These are phyloP conservation scores for Komagataella phaffii DNA, from an alignment of 805 yeast species.

Conservation along the genomic window DNA sequence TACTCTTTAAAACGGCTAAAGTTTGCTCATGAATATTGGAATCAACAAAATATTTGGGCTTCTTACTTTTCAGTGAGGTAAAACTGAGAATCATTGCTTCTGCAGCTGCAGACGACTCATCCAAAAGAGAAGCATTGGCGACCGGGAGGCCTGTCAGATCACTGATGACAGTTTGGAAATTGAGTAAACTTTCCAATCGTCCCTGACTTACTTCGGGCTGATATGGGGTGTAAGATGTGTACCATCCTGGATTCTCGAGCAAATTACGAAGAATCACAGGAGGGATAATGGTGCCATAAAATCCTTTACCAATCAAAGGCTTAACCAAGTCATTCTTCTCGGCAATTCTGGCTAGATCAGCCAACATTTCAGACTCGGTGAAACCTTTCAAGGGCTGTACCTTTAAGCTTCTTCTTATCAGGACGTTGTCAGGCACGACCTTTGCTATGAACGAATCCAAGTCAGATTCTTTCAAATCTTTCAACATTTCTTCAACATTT, in stretches of 20 bases:
- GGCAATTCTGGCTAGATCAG: constrained; percentile 56
- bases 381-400: constrained; percentile 63
- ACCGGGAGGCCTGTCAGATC: constrained; percentile 91
- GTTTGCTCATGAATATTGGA: constrained; percentile 76
- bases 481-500: constrained; percentile 56
- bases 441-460: constrained; percentile 55
- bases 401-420: constrained; percentile 51
- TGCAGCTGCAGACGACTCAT: constrained; percentile 96
- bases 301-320: constrained; percentile 88
- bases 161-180: constrained; percentile 83
- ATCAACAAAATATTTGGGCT: constrained; percentile 59
- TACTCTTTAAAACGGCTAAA: constrained; percentile 57
- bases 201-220: constrained; percentile 99
- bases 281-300: constrained; percentile 81
- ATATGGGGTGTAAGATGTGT: constrained; percentile 96
- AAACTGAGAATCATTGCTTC: constrained; percentile 88
- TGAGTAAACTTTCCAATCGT: constrained; percentile 76
- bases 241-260: constrained; percentile 94
- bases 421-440: constrained; percentile 68
- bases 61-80: constrained; percentile 55
- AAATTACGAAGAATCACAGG: constrained; percentile 88
- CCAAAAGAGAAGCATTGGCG: constrained; percentile 88
- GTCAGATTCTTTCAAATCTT: constrained; percentile 48
- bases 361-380: constrained; percentile 71
- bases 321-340: constrained; percentile 57